These are phyloP conservation scores for Mortierella sp. DNA, from an alignment of 371 early-diverging fungal species.

Conservation along the genomic window DNA sequence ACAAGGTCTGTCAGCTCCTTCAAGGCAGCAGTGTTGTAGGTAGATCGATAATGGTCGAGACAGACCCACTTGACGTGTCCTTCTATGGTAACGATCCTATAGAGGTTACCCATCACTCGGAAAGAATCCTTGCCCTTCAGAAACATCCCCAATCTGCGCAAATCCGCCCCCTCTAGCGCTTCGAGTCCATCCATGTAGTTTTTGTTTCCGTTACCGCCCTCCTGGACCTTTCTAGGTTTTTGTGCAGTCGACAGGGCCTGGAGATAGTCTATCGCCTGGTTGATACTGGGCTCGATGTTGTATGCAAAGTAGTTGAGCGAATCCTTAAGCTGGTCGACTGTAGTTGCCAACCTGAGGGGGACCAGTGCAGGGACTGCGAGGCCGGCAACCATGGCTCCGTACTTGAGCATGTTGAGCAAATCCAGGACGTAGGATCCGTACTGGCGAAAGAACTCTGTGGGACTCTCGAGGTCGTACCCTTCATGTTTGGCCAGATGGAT, in stretches of 20 bases:
- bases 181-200: not conserved
- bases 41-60: constrained; percentile 29
- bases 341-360: not conserved
- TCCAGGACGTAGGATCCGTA: constrained; percentile 26
- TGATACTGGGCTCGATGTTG: constrained; percentile 13
- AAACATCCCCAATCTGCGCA: constrained; percentile 20
- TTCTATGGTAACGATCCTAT: constrained; percentile 25
- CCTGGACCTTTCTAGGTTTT: not conserved
- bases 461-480: constrained; percentile 26
- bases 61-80: constrained; percentile 47
- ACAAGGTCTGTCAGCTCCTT: constrained; percentile 16
- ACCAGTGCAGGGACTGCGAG: constrained; percentile 23
- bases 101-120: constrained; percentile 29
- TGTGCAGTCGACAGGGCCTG: not conserved
- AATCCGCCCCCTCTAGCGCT: constrained; percentile 20
- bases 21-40: not conserved
- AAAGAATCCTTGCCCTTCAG: constrained; percentile 11
- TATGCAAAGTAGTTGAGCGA: not conserved
- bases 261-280: constrained; percentile 21
- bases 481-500: constrained; percentile 34
- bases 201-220: not conserved
- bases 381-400: constrained; percentile 30
- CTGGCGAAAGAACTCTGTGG: constrained; percentile 23
- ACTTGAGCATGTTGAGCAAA: constrained; percentile 40
- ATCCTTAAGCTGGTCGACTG: not conserved